Percentiles rank a stretch among this genome's conserved stretches.
Evolutionary conservation across 2,329 filamentous ascomycete genomes (phyloP).

Genomic region (Epichloe bromicola): DNA sequence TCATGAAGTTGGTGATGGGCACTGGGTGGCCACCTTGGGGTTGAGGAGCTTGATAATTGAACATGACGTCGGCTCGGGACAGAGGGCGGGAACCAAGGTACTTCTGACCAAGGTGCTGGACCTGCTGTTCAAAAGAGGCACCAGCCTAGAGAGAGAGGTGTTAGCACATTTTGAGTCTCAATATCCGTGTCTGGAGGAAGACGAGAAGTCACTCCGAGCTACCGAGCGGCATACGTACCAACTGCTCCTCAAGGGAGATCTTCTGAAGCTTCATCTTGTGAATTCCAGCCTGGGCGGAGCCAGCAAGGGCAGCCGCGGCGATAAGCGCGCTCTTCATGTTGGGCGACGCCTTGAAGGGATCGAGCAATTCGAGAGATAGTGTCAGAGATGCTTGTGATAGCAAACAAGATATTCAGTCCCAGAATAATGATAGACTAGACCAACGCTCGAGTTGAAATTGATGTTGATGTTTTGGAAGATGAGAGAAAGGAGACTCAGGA

Average conservation of each 20-base stretch:
- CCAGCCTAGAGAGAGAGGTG: slow-evolving; percentile 40
- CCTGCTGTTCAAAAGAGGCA: slow-evolving; percentile 68
- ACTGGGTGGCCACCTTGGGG: slow-evolving; percentile 62
- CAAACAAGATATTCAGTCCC: not conserved
- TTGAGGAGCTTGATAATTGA: slow-evolving; percentile 59
- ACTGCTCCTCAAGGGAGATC: slow-evolving; percentile 80
- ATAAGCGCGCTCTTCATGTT: slow-evolving; percentile 79
- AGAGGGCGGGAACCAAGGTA: slow-evolving; percentile 73
- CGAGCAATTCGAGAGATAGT: no score
- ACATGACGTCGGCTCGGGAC: slow-evolving; percentile 60
- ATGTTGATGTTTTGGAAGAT: not conserved
- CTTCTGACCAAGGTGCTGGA: slow-evolving; percentile 81
- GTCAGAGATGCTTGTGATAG: not conserved
- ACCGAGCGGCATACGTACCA: slow-evolving; percentile 45
- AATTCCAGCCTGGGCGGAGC: slow-evolving; percentile 70
- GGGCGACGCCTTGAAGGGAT: slow-evolving; percentile 17
- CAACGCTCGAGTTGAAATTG: not conserved
- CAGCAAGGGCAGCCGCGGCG: slow-evolving; percentile 67
- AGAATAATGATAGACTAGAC: not conserved
- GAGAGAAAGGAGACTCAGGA: not conserved
- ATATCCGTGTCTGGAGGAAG: slow-evolving; percentile 2
- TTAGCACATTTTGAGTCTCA: slow-evolving; percentile 2
- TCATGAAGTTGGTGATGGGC: slow-evolving; percentile 93
- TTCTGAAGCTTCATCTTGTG: slow-evolving; percentile 99
- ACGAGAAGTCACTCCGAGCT: not conserved